Evolutionary conservation across 2,329 filamentous ascomycete genomes (phyloP), one percentile per base, ranked within the genome.

Genomic region (Purpureocillium takamizusanense): DNA sequence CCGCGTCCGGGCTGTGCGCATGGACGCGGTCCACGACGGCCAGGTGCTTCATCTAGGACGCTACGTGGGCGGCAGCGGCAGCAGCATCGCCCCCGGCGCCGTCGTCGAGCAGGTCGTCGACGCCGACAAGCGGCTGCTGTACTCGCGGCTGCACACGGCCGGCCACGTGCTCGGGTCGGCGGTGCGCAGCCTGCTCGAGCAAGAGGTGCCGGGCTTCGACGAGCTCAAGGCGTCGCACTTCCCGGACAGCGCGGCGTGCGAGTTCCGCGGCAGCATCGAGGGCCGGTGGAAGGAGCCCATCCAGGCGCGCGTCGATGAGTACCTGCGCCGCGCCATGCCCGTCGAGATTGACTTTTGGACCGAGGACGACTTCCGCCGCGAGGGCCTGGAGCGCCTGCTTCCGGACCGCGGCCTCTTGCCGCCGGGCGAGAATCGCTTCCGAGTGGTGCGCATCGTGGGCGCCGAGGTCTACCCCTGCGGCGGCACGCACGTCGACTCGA

Each of bases 201-300:
- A 65, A 2, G 54, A 75, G 37, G 55, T 81, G 11, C 59, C 59
- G 1, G 63, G 62, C 16, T 77, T 82, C 42, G 71, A 75, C 41
- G 83, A 87, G 52, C 61, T 77, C 11, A 88, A 87, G 56, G 83
- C 83, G 0, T 78, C 72, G 4, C 83, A 88, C 52, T 81, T 78
- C 47, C 83, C 83, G 0, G 77, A 78, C 46, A 70, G 74, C 0
- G 80, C 83, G 2, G 68, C 72, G 1, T 81, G 78, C 47, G 81
- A 86, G 52, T 87, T 86, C 46, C 62, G 66, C 30, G 83, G 83
- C 2, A 50, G 70, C 3, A 86, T 88, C 21, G 76, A 80, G 1
- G 76, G 74, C 1, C 74, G 71, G 42, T 75, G 68, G 63, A 81
- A 80, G 51, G 70, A 65, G 0, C 52, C 62, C 0, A 84, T 88